A percentile compares a stretch with the other conserved stretches of the same genome.
Conservation (phyloP, 805 yeast genomes). For the Kockiozyma suomiensis region DNA sequence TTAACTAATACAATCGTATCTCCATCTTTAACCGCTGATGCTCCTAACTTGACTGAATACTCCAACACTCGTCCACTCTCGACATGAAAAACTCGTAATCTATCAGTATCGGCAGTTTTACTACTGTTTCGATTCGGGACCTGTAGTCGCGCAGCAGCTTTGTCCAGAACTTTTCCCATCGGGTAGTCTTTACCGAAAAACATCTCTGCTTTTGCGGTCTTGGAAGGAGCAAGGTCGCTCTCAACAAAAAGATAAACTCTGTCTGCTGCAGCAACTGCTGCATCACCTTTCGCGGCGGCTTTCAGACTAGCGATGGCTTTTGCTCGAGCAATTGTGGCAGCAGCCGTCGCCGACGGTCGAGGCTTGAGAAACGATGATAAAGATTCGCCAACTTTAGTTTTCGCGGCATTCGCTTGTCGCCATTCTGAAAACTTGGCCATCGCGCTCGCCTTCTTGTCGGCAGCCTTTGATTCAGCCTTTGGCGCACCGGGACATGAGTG, state of each 20-base stretch:
- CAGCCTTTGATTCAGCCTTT: not conserved
- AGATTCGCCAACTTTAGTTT: not conserved
- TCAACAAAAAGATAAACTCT: conserved; percentile 54
- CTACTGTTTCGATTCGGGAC: conserved; percentile 51
- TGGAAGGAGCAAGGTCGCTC: not conserved
- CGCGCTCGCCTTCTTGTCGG: conserved; percentile 24
- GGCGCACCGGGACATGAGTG: conserved; percentile 31
- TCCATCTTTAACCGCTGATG: conserved; percentile 49
- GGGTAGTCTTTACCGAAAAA: conserved; percentile 61
- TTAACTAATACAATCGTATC: conserved; percentile 57
- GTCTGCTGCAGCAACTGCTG: conserved; percentile 48
- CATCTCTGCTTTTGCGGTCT: conserved; percentile 39
- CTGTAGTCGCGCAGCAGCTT: conserved; percentile 51
- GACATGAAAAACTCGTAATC: conserved; percentile 52
- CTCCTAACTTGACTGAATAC: conserved; percentile 47
- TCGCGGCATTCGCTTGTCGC: conserved; percentile 18
- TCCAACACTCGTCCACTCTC: conserved; percentile 43
- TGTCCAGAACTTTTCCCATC: conserved; percentile 60
- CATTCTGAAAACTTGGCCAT: conserved; percentile 33
- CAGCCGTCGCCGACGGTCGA: conserved; percentile 7
- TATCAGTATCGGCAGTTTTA: conserved; percentile 48
- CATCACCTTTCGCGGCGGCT: conserved; percentile 56
- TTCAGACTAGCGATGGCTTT: conserved; percentile 48
- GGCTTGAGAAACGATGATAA: conserved; percentile 15
- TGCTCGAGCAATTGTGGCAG: conserved; percentile 36